Evolutionary conservation across 2,329 filamentous ascomycete species (phyloP), one percentile per base, ranked within the genome.

Genomic region (Sporothrix pallida): DNA sequence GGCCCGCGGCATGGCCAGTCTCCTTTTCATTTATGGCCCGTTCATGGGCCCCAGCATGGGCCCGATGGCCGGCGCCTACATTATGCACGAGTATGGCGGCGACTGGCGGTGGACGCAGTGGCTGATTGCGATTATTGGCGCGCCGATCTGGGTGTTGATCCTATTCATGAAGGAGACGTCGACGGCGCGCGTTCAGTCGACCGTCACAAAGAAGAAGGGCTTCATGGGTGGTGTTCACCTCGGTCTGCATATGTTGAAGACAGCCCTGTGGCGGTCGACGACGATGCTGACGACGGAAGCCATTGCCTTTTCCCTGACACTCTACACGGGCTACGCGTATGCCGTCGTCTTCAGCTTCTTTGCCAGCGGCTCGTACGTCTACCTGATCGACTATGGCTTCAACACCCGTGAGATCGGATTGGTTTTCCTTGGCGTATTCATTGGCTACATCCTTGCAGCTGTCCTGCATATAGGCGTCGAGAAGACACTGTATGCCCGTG

Each of bases 41-140:
- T 72, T 62, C n/a, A 31, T 72, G 44, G 70, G 58, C 3, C 70
- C 70, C 9, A 54, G 58, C 31, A 50, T 72, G 44, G 70, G 58
- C 10, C 70, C 70, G 15, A 6, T 72, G 26, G 70, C 48, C 17
- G 70, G 70, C 3, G 70, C 70, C 17, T 72, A 72, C 48, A 56
- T 72, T 37, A 65, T 72, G 70, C 9, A 62, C 46, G 58, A 67
- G 26, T 63, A 72, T 48, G 26, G 31, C 13, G n/a, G 31, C 31
- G 60, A 72, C 46, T 72, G 70, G 70, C 70, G 70, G 15, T 72
- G 70, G 70, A 72, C 70, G 42, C 70, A 72, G 70, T 72, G 70
- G 70, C 46, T 72, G 12, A 26, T 72, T 15, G 56, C 54, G 1
- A 20, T 72, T 17, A 26, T 72, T 4, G 70, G 70, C 26, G 70